Conservation (phyloP, 2,329 filamentous ascomycete species). For the Cladobotryum protrusum region DNA sequence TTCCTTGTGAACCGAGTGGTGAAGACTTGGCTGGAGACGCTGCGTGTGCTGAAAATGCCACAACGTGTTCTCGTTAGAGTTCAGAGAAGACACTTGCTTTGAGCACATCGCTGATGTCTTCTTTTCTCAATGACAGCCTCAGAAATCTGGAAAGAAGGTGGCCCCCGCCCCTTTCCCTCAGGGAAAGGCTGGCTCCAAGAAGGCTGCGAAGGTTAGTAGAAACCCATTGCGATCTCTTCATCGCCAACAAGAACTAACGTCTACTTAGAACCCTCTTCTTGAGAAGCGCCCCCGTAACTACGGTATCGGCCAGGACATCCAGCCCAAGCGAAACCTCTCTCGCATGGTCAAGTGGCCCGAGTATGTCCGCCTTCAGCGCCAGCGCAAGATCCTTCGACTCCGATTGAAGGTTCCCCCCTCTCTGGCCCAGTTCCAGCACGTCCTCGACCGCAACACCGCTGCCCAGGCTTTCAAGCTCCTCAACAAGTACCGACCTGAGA, state of each 20-base stretch:
- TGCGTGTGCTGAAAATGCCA: slow-evolving; percentile 48
- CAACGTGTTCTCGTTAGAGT: slow-evolving; percentile 76
- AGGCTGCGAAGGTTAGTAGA: slow-evolving; percentile 86
- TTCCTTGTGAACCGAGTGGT: slow-evolving; percentile 31
- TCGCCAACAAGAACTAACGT: neutral
- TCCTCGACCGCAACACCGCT: slow-evolving; percentile 93
- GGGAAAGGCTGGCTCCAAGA: slow-evolving; percentile 88
- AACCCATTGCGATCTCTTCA: neutral
- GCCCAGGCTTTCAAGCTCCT: slow-evolving; percentile 98
- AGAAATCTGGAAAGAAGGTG: slow-evolving; percentile 96
- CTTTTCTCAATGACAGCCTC: slow-evolving; percentile 99
- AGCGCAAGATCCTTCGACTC: slow-evolving; percentile 92
- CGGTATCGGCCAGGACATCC: slow-evolving; percentile 98
- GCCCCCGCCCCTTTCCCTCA: slow-evolving; percentile 94
- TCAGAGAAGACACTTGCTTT: slow-evolving; percentile 75
- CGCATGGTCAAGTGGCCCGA: slow-evolving; percentile 99
- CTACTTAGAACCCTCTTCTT: slow-evolving; percentile 85
- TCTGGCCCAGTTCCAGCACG: slow-evolving; percentile 95
- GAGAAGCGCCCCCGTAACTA: slow-evolving; percentile 98
- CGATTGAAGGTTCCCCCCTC: slow-evolving; percentile 97
- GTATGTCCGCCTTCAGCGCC: slow-evolving; percentile 96
- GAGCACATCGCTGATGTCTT: slow-evolving; percentile 91
- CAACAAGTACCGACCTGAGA: slow-evolving; percentile 99
- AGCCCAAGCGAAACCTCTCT: slow-evolving; percentile 89
- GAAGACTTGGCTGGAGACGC: slow-evolving; percentile 62